Evolutionary conservation across 1,284 basidiomycete species (phyloP).

Genomic region (Apiotrichum mycotoxinovorans): DNA sequence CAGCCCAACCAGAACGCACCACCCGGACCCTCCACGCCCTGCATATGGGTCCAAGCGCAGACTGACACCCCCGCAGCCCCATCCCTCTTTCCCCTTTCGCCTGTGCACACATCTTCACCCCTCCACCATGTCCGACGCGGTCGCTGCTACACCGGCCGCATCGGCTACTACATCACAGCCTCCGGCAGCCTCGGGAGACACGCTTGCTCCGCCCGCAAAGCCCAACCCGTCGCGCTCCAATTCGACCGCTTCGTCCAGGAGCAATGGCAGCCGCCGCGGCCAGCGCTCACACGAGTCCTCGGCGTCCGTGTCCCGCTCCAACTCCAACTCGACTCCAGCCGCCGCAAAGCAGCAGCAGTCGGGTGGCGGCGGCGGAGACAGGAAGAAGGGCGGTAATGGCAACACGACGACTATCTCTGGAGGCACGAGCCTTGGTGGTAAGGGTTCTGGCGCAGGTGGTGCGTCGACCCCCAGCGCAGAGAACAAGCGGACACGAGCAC

Average conservation of each 20-base stretch:
- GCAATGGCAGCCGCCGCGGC: conserved; percentile 25
- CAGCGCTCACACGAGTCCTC: conserved; percentile 19
- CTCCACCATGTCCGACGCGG: conserved; percentile 7
- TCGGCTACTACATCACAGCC: neutral
- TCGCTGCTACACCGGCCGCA: neutral
- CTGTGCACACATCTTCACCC: neutral
- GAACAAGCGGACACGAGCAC: conserved; percentile 16
- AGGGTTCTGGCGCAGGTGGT: neutral
- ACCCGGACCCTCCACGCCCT: neutral
- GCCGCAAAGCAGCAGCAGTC: neutral
- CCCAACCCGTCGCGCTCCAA: conserved; percentile 21
- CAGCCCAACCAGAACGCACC: neutral
- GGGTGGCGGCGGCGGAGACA: conserved; percentile 9
- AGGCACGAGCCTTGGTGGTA: conserved; percentile 31
- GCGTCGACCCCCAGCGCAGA: neutral
- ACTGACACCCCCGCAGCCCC: neutral
- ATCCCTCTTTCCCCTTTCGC: neutral
- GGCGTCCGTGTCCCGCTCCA: conserved; percentile 31
- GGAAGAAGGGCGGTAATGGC: conserved; percentile 26
- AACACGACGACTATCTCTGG: conserved; percentile 43
- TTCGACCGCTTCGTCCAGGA: conserved; percentile 25
- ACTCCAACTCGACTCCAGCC: conserved; percentile 29
- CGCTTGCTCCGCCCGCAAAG: conserved; percentile 7
- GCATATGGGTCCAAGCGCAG: neutral
- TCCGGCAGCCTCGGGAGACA: neutral